phyloP scores from a whole-genome alignment of 805 yeast species.

The Wickerhamiella hasegawae region DNA sequence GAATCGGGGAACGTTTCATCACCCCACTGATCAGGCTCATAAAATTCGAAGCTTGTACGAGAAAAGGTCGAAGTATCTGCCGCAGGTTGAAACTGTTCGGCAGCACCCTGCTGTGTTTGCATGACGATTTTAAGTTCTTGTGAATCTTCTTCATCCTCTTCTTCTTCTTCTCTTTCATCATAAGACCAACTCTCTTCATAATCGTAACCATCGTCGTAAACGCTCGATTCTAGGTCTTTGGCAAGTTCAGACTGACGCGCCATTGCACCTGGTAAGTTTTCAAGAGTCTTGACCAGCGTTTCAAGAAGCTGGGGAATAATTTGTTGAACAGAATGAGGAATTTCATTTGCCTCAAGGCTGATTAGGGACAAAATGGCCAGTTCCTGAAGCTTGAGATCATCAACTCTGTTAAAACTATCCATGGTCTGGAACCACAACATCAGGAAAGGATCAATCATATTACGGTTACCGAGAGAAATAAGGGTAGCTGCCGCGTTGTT shows the following conservation, averaged over 20 bases:
- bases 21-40: constrained; percentile 17
- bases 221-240: constrained; percentile 28
- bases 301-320: constrained; percentile 33
- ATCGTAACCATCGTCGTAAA: constrained; percentile 23
- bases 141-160: constrained; percentile 7
- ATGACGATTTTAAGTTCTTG: background rate
- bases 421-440: constrained; percentile 48
- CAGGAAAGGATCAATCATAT: constrained; percentile 36
- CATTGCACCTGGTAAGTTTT: constrained; percentile 57
- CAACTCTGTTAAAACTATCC: constrained; percentile 48
- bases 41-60: constrained; percentile 13
- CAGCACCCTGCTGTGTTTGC: too few relatives aligned
- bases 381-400: constrained; percentile 61
- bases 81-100: background rate
- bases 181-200: constrained; percentile 18
- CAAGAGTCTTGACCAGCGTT: constrained; percentile 35
- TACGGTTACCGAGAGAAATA: constrained; percentile 29
- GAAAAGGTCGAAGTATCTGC: background rate
- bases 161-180: constrained; percentile 15
- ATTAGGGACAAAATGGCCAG: constrained; percentile 48
- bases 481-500: constrained; percentile 44
- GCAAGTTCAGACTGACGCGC: constrained; percentile 46
- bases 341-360: constrained; percentile 18
- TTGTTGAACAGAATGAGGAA: constrained; percentile 20
- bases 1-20: constrained; percentile 23